Evolutionary conservation across 2,329 filamentous ascomycete species (phyloP), one percentile per base, ranked within the genome.

Genomic region (Colletotrichum destructivum): DNA sequence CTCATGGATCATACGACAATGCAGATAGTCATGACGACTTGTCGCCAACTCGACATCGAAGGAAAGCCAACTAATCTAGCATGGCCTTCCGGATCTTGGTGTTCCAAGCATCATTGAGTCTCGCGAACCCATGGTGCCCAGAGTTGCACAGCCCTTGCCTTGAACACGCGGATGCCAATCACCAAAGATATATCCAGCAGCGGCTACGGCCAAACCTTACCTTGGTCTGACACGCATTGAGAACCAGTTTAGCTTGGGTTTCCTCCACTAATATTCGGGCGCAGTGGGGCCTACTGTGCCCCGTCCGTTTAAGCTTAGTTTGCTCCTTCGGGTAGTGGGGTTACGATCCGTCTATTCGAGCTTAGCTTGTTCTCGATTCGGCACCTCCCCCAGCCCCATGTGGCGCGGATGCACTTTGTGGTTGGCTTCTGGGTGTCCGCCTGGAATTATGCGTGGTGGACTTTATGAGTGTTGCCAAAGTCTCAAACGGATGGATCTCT

Each of bases 1-100:
- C 5, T 12, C 11, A 2, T 40, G 16, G 4, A 40, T 21, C 35
- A 57, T 0, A 8, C 1, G 31, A 9, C 4, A 11, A 15, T 42
- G 55, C 55, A 42, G 46, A 42, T 12, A 52, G 15, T 62, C 46
- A 62, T 62, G 35, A 62, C 60, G 59, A 9, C 4, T 11, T 11
- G 35, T 5, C 35, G 38, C 8, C 31, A 4, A 15, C 47, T 31
- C 4, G 2, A 21, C 52, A 52, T 62, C 60, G 60, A 52, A 18
- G 12, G n/a, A 62, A 52, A 26, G 7, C 21, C 47, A 52, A 62
- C 12, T 42, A 8, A 62, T 62, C n/a, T 21, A 26, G 9, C 23
- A 16, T 38, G 47, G 12, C 18, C 26, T 7, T 40, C 11, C 13
- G 15, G 1, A 42, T 60, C 16, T 40, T 40, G n/a, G 12, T 31